Conservation (phyloP, 805 yeast species). For the Metschnikowia noctiluminum region DNA sequence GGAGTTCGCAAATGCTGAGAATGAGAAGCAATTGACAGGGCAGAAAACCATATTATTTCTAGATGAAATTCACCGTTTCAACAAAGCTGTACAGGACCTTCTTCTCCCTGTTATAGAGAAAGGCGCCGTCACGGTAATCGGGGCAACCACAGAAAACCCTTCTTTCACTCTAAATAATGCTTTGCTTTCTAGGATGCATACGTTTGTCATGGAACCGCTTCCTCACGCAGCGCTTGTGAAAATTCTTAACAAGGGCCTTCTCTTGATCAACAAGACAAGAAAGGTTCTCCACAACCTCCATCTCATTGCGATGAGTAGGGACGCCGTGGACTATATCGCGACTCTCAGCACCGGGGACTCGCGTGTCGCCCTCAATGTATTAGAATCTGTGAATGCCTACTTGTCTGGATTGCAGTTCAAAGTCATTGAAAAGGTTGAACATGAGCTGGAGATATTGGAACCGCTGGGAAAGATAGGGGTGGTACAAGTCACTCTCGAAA, state of each 20-base stretch:
- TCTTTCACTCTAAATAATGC: slow-evolving; percentile 43
- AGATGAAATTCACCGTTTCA: slow-evolving; percentile 45
- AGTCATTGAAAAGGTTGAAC: slow-evolving; percentile 10
- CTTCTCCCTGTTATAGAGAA: slow-evolving; percentile 41
- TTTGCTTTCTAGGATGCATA: slow-evolving; percentile 42
- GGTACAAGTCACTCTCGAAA: slow-evolving; percentile 37
- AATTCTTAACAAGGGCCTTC: slow-evolving; percentile 42
- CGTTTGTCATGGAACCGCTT: slow-evolving; percentile 42
- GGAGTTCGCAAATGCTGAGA: slow-evolving; percentile 34
- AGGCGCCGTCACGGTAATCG: slow-evolving; percentile 38
- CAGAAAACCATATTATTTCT: slow-evolving; percentile 32
- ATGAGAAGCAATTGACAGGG: slow-evolving; percentile 33
- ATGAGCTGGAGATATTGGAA: slow-evolving; percentile 12
- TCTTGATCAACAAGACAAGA: slow-evolving; percentile 55
- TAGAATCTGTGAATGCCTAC: slow-evolving; percentile 70
- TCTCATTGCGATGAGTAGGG: slow-evolving; percentile 50
- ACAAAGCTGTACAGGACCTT: slow-evolving; percentile 42
- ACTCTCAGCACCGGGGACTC: slow-evolving; percentile 86
- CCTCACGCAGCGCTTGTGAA: slow-evolving; percentile 29
- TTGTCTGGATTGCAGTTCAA: slow-evolving; percentile 31
- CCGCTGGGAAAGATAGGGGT: slow-evolving; percentile 22
- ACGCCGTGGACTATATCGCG: slow-evolving; percentile 64
- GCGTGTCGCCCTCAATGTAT: slow-evolving; percentile 71
- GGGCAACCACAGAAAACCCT: slow-evolving; percentile 65
- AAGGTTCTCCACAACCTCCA: slow-evolving; percentile 48